Evolutionary conservation across 495 filamentous ascomycete species (phyloP), one percentile per base, ranked within the genome.

Genomic region (Penicillium goetzii): DNA sequence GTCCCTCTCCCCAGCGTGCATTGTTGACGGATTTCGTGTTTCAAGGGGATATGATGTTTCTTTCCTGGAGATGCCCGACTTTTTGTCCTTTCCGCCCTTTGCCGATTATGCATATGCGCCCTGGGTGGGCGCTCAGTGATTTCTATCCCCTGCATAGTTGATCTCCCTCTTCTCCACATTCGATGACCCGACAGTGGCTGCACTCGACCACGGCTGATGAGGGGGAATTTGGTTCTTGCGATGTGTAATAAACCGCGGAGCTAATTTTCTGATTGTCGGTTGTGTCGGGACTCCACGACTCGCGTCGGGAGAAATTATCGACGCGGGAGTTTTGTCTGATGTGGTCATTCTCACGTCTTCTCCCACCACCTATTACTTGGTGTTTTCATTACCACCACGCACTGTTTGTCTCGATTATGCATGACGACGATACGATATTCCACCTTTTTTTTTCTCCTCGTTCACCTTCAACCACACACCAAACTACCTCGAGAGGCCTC

Each of bases 231-330:
- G 38, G 45, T 66, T 70, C 72, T 69, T 74, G 78, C 78, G 78
- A 80, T 74, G 78, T 61, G 66, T 65, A 62, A 80, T 80, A 80
- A 80, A 80, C 78, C 78, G 78, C 78, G 73, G 65, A 68, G 6
- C 47, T 47, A 8, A 47, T 65, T 56, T 54, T 47, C 26, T 26
- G 55, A 58, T 43, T 55, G 45, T 65, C 52, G 54, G 54, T 19
- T 62, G 56, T 60, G 41, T 33, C 8, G 23, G 28, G 59, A 19
- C 15, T 15, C 47, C 58, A 47, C 38, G 23, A 28, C 36, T 53
- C 21, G 58, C 19, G 41, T 66, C 65, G 65, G 47, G 59, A 66
- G 57, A 58, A 63, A 68, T 64, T 40, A 65, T 71, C 63, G 68
- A 64, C 25, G 52, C 53, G 63, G 45, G 28, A 61, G 59, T 47